Evolutionary conservation across 306 rosid genomes (phyloP), one percentile per base, ranked within the genome.

Genomic region (Dalbergia cochinchinensis): DNA sequence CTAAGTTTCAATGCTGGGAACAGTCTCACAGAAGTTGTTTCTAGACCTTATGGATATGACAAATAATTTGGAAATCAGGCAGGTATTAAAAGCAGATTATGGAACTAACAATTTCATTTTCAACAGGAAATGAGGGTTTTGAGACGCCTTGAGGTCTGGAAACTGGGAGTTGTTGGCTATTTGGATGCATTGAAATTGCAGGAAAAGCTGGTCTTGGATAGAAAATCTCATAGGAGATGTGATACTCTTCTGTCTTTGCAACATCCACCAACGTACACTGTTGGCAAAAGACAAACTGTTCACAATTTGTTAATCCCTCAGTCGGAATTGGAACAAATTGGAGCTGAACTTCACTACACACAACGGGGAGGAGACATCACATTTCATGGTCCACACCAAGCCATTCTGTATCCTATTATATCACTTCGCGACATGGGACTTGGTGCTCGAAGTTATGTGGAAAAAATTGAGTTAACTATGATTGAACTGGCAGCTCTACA

Each of bases 301-400:
- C 96, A 95, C 73, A 95, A 90, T 83, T 77, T 95, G 44, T 77
- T 95, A 37, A 86, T 91, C 59, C 85, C 97, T 0, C 86, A 88
- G 74, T 84, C 92, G 2, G 91, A 95, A 18, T 83, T 95, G 39
- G 84, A 88, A 69, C 61, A 35, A 66, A 83, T 92, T 63, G 99
- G 98, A 55, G 98, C 98, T 68, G 90, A 91, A 48, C 86, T 95
- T 73, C 87, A 88, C 85, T 87, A 91, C 79, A 91, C 93, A 0
- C 90, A 91, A 65, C 82, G 98, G 61, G 99, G 99, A 71, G 94
- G 99, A 22, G 99, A 92, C 81, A 89, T 95, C 68, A 92, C 98
- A 16, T 95, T 87, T 80, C 99, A 95, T 66, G 98, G 98, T 81
- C 97, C 98, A 22, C 92, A 79, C 83, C 98, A 92, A 71, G 98